A percentile compares a stretch with the other conserved stretches of the same genome.
Conservation (phyloP, 2,329 filamentous ascomycete species). For the Hypomyces rosellus region DNA sequence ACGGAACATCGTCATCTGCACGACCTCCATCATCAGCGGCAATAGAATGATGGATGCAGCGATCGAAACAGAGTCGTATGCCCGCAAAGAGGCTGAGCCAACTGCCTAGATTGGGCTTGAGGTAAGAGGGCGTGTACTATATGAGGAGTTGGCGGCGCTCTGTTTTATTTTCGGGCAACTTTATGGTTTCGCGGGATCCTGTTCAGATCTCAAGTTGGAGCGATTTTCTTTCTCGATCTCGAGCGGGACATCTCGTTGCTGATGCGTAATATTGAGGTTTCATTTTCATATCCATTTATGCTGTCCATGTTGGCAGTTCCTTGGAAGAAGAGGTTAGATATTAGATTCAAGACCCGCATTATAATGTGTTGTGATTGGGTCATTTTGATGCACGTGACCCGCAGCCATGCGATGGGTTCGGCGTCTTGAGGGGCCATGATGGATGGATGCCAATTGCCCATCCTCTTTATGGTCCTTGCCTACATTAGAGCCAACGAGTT, state of each 20-base stretch:
- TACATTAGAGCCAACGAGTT: constrained; percentile 15
- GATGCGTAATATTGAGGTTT: constrained; percentile 5
- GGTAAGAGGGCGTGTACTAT: constrained; percentile 6
- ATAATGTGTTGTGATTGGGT: constrained; percentile 11
- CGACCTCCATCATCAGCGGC: constrained; percentile 85
- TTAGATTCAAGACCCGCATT: constrained; percentile 15
- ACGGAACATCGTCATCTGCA: constrained; percentile 83
- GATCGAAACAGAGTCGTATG: constrained; percentile 64
- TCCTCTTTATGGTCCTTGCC: constrained; percentile 18
- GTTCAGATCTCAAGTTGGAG: neutral
- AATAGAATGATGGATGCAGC: constrained; percentile 82
- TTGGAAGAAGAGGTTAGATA: neutral
- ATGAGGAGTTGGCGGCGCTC: constrained; percentile 9
- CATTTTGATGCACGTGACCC: constrained; percentile 17
- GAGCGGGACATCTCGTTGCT: constrained; percentile 7
- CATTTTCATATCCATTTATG: neutral
- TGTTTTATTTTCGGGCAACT: constrained; percentile 3
- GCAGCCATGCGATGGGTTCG: constrained; percentile 13
- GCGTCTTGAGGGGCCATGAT: constrained; percentile 19
- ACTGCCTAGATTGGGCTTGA: constrained; percentile 10
- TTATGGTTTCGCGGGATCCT: neutral
- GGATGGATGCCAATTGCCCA: constrained; percentile 16
- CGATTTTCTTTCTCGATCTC: neutral
- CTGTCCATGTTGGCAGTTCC: too few species aligned
- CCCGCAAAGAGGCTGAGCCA: constrained; percentile 30